These are phyloP conservation scores for Ochetophila trinervis DNA, from an alignment of 306 rosid genomes.

Conservation along the genomic window DNA sequence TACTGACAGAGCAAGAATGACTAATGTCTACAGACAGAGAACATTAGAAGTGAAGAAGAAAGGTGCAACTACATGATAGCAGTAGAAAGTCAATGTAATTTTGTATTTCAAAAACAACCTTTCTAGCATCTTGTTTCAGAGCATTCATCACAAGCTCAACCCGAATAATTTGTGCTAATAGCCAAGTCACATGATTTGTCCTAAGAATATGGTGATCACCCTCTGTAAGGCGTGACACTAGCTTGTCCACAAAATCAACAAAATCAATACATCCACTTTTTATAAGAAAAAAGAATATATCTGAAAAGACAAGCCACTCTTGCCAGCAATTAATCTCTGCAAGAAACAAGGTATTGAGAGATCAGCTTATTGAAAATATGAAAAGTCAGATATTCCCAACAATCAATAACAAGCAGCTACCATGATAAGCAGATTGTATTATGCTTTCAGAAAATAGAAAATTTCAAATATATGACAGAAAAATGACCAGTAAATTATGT, in stretches of 20 bases:
- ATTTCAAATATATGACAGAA: neutral
- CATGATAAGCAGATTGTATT: slow-evolving; percentile 8
- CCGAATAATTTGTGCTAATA: slow-evolving; percentile 86
- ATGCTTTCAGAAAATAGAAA: slow-evolving; percentile 1
- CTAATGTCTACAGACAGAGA: neutral
- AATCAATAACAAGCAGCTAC: slow-evolving; percentile 18
- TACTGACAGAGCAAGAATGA: neutral
- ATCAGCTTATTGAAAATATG: slow-evolving; percentile 25
- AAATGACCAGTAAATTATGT: neutral
- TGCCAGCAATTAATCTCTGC: slow-evolving; percentile 99
- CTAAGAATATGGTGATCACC: slow-evolving; percentile 73
- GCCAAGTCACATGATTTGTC: slow-evolving; percentile 97
- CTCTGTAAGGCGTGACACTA: slow-evolving; percentile 76
- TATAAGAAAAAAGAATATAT: slow-evolving; percentile 78
- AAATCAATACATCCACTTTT: slow-evolving; percentile 96
- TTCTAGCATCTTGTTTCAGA: slow-evolving; percentile 84
- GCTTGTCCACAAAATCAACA: slow-evolving; percentile 94
- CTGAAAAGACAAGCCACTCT: slow-evolving; percentile 96
- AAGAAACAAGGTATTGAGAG: slow-evolving; percentile 34
- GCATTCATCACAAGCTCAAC: slow-evolving; percentile 91
- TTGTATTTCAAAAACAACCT: slow-evolving; percentile 53
- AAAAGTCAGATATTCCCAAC: slow-evolving; percentile 11
- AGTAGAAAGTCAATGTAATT: slow-evolving; percentile 11
- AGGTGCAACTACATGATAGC: slow-evolving; percentile 2
- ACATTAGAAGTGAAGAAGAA: slow-evolving; percentile 23